Conservation (phyloP, 1,284 basidiomycete species). For the Ustilago shanxiensis region DNA sequence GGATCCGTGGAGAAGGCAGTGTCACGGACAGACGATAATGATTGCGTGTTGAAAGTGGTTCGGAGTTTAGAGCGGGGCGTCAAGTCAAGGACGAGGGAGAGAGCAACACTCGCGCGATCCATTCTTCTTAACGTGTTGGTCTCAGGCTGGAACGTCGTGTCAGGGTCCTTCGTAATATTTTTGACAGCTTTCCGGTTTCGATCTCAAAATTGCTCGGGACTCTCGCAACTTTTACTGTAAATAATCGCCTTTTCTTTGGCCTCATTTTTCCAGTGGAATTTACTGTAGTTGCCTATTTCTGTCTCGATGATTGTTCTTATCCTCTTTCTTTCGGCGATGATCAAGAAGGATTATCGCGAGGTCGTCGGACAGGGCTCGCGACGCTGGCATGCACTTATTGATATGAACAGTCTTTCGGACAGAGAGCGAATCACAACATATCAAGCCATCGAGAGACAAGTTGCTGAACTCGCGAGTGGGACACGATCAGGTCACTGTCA, state of each 20-base stretch:
- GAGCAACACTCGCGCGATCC: not conserved
- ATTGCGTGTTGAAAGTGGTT: not conserved
- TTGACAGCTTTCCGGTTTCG: not conserved
- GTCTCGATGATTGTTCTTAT: not conserved
- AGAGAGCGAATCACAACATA: not conserved
- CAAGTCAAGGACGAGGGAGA: not conserved
- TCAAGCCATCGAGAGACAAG: not conserved
- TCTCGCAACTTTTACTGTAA: not conserved
- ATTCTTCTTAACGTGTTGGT: not conserved
- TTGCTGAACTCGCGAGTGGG: too few relatives aligned
- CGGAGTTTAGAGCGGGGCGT: constrained; percentile 2
- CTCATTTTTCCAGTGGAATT: not conserved
- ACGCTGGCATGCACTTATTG: not conserved
- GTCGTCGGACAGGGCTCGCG: not conserved
- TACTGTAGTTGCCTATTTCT: not conserved
- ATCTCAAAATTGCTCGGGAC: not conserved
- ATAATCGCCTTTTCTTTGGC: not conserved
- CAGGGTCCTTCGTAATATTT: not conserved
- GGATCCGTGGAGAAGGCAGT: not conserved
- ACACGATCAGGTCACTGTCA: too few relatives aligned
- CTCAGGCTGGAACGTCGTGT: constrained; percentile 1
- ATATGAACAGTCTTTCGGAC: too few relatives aligned
- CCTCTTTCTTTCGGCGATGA: not conserved
- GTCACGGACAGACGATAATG: not conserved
- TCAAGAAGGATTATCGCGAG: not conserved